Conservation (phyloP, 768 basidiomycete genomes). For the Suillus discolor region DNA sequence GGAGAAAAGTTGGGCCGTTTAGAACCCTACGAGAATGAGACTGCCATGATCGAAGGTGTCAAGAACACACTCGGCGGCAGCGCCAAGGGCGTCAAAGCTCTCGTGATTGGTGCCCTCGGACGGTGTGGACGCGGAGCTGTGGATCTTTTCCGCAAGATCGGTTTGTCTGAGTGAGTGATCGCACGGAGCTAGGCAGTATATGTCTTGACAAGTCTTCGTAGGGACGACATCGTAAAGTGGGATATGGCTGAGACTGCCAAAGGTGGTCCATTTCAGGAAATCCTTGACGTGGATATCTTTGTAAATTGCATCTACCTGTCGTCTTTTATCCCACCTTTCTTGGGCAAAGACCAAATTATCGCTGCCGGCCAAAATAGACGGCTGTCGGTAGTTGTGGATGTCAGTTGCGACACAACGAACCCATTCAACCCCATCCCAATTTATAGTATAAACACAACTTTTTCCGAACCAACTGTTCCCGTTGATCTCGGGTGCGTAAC, state of each 20-base stretch:
- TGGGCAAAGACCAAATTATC: conserved; percentile 70
- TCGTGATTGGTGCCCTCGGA: conserved; percentile 96
- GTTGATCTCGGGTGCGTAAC: conserved; percentile 75
- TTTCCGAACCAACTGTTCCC: conserved; percentile 86
- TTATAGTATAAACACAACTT: conserved; percentile 92
- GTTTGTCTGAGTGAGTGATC: conserved; percentile 81
- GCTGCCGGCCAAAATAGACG: conserved; percentile 68
- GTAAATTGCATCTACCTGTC: conserved; percentile 99
- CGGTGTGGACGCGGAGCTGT: conserved; percentile 95
- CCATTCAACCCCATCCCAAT: conserved; percentile 98
- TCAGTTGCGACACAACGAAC: conserved; percentile 99
- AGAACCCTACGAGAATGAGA: conserved; percentile 83
- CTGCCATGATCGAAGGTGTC: conserved; percentile 79
- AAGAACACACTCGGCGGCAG: conserved; percentile 64
- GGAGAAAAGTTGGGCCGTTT: conserved; percentile 66
- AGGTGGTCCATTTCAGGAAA: conserved; percentile 95
- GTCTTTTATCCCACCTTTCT: conserved; percentile 81
- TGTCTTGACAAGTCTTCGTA: conserved; percentile 34
- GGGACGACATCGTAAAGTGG: conserved; percentile 96
- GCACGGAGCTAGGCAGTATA: not conserved
- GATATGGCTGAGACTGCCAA: conserved; percentile 96
- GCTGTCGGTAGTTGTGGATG: conserved; percentile 88
- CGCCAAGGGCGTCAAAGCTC: conserved; percentile 76
- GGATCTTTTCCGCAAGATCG: conserved; percentile 93
- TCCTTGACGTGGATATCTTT: conserved; percentile 95